Base-by-base conservation (phyloP, 1,139 yeast genomes). In the Geotrichum restrictum region DNA sequence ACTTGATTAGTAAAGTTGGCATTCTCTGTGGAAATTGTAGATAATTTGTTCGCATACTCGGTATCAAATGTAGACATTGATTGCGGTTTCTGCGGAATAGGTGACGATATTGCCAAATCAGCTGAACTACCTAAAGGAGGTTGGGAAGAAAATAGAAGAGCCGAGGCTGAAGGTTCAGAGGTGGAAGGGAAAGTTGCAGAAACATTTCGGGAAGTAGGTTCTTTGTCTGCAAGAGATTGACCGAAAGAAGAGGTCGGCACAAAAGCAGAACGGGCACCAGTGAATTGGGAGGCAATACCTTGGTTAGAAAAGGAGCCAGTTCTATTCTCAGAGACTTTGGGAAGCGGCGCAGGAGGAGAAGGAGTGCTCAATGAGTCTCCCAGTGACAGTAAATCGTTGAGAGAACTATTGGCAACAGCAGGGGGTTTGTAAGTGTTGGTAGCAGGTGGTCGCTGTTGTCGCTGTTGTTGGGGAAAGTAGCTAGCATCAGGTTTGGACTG, bases 1-100 rank as follows among this genome's bases (percentile, higher is more conserved):
- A 88, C 83, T 71, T 91, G 96, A 63, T 85, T 88, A 1, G 95
- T 85, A 47, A 86, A 76, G 62, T 91, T 88, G 16, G 96, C 96
- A 67, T 88, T 78, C 61, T 88, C 96, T 2, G 93, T 80, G 14
- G 94, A 82, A 2, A 95, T 91, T 58, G 80, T 80, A 0, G 95
- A 82, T 48, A 88, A 73, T 63, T 85, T 82, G 24, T 83, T 81
- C 0, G 88, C 79, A 3, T 77, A 83, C 1, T 66, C 72, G 1
- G 76, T 63, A 56, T 81, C 85, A 0, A 84, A 82, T 51, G 80
- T 71, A 56, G 82, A 88, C 49, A 70, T 71, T 58, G 78, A 78
- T 13, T 48, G 53, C 4, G 54, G 39, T 29, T 37, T 43, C 29
- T 49, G 49, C 24, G 58, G 54, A 47, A 56, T 36, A 47, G 58